These are phyloP conservation scores for Fraxinus paxiana DNA, from an alignment of 305 asterid genomes.

Conservation along the genomic window DNA sequence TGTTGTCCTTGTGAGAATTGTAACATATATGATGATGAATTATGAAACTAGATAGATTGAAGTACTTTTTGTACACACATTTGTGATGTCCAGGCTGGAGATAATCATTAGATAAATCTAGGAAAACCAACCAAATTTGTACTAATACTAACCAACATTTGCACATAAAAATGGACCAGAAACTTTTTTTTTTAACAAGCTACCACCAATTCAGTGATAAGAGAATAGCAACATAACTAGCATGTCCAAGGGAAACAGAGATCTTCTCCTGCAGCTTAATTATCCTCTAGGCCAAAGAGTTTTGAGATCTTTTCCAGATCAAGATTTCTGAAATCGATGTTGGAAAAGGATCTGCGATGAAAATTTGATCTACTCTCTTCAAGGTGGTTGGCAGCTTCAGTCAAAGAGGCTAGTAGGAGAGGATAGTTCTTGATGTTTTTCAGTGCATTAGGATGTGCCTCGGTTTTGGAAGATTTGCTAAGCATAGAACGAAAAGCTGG, in stretches of 20 bases:
- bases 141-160: background rate
- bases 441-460: constrained; percentile 79
- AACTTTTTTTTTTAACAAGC: background rate
- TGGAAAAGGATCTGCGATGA: constrained; percentile 54
- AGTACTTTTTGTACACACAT: background rate
- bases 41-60: background rate
- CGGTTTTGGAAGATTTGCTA: constrained; percentile 54
- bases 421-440: constrained; percentile 83
- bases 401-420: constrained; percentile 63
- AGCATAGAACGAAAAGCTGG: constrained; percentile 48
- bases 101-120: background rate
- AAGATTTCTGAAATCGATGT: constrained; percentile 55
- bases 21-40: background rate
- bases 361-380: constrained; percentile 58
- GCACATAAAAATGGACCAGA: background rate
- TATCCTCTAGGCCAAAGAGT: constrained; percentile 49
- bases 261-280: constrained; percentile 14
- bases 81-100: background rate
- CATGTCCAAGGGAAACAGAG: background rate
- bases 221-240: background rate
- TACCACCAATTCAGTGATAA: background rate
- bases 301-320: constrained; percentile 60
- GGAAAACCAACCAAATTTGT: background rate
- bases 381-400: constrained; percentile 64
- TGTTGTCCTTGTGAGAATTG: constrained; percentile 7